These are phyloP conservation scores for Epichloe aotearoae DNA, from an alignment of 2,329 filamentous ascomycete species.

Conservation along the genomic window DNA sequence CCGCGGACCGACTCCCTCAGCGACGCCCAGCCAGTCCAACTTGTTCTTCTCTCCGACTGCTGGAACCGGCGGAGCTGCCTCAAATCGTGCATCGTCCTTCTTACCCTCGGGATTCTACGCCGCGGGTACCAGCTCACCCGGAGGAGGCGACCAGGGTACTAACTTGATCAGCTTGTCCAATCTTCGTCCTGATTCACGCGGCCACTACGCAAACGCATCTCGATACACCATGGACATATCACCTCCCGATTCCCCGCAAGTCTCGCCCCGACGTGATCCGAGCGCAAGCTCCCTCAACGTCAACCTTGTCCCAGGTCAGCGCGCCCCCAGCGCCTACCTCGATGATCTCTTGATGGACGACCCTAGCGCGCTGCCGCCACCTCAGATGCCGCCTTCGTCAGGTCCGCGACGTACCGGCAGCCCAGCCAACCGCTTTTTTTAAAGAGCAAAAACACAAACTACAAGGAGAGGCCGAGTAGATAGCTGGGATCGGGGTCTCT, in stretches of 20 bases:
- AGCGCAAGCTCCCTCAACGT: conserved; percentile 57
- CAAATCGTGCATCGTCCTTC: conserved; percentile 62
- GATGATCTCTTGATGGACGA: conserved; percentile 82
- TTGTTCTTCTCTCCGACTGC: conserved; percentile 93
- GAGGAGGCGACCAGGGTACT: conserved; percentile 28
- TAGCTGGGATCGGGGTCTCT: neutral
- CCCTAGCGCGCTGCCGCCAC: conserved; percentile 35
- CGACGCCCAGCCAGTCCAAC: conserved; percentile 50
- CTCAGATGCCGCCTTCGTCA: conserved; percentile 19
- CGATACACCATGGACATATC: conserved; percentile 34
- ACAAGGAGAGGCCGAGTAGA: neutral
- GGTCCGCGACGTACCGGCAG: conserved; percentile 9
- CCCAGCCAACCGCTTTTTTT: conserved; percentile 16
- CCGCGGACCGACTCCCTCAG: conserved; percentile 38
- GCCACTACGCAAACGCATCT: conserved; percentile 27
- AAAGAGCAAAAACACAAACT: neutral
- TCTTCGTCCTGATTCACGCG: conserved; percentile 44
- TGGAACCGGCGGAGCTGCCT: conserved; percentile 44
- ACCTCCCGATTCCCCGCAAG: conserved; percentile 52
- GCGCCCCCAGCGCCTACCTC: conserved; percentile 78
- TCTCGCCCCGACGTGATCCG: conserved; percentile 34
- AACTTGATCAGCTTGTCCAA: conserved; percentile 49
- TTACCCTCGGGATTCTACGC: conserved; percentile 88
- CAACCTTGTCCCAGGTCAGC: conserved; percentile 41
- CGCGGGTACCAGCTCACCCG: conserved; percentile 42